Base-by-base conservation (phyloP, 495 filamentous ascomycete genomes). In the Trichoderma orchidacearum region DNA sequence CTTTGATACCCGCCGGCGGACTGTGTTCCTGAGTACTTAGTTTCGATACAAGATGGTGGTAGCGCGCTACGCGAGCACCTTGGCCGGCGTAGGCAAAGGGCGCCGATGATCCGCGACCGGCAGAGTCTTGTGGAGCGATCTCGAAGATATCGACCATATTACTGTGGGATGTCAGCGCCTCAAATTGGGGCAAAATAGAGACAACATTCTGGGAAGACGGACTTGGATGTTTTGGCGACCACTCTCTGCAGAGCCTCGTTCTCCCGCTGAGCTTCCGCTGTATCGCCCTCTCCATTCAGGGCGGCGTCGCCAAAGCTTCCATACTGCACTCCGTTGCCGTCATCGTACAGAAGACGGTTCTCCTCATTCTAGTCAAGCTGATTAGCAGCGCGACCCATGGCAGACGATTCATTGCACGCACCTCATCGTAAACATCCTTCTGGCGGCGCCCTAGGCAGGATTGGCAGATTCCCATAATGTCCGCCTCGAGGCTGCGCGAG, bases 121-220 rank as follows among this genome's bases (percentile, higher is more conserved):
- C 34, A 21, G 62, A 61, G 58, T 72, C 73, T 54, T 75, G 72
- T 29, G 76, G 74, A 15, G 74, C 70, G 63, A 81, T 79, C 50
- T 79, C 78, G 68, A 80, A 81, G 54, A 81, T 78, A 64, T 81
- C 78, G 55, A 81, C 77, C 56, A 81, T 72, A 64, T 77, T 77
- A 56, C 78, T 81, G 60, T 56, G 27, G 56, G 29, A 38, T 52
- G 56, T 55, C 48, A 51, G 52, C 38, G 51, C 8, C 28, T 36
- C 50, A 29, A 30, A 15, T 48, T 28, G 55, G 41, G 55, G 57
- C 57, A 53, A 51, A 13, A 32, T n/a, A 30, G 25, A n/a, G 8
- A 29, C 48, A 50, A n/a, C 51, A 55, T 45, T 32, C 23, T 31
- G 51, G 25, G 36, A 51, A 21, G 50, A 58, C 73, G 59, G 75